A percentile compares a stretch with the other conserved stretches of the same genome.
Conservation (phyloP, 139 green algal species). For the Volvox africanus region DNA sequence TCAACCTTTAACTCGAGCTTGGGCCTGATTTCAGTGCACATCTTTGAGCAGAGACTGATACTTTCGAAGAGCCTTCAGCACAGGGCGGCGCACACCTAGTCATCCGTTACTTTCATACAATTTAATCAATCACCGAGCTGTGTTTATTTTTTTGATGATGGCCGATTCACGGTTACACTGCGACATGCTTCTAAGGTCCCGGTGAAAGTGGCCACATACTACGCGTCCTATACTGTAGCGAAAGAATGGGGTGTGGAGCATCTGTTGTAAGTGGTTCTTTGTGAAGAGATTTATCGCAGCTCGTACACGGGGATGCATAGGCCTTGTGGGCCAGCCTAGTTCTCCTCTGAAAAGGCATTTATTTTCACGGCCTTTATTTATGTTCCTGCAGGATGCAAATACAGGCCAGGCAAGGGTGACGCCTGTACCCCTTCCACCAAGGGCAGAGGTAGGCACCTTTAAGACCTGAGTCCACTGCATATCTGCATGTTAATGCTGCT, state of each 20-base stretch:
- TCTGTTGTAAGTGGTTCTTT: constrained; percentile 4
- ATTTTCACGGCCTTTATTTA: not conserved
- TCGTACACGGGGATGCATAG: not conserved
- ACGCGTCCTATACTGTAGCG: not conserved
- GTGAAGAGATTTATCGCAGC: not conserved
- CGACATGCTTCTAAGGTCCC: constrained; percentile 12
- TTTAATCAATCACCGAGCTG: not conserved
- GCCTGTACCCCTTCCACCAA: not conserved
- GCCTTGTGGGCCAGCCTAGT: not conserved
- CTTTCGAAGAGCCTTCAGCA: constrained; percentile 1
- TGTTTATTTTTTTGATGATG: not conserved
- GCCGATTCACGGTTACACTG: not conserved
- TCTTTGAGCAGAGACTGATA: not conserved
- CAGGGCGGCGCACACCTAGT: not conserved
- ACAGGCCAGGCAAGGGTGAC: not conserved
- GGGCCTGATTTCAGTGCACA: too few species aligned
- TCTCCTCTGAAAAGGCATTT: not conserved
- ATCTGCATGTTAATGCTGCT: too few species aligned
- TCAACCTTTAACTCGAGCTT: too few species aligned
- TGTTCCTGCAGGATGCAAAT: not conserved
- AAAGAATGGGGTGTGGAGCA: constrained; percentile 11
- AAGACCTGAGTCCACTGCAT: too few species aligned
- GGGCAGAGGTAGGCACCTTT: not conserved
- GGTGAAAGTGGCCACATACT: not conserved
- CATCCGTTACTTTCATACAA: not conserved